Percentiles rank a stretch among this genome's conserved stretches.
Evolutionary conservation across 148 eudicot species (phyloP).

Genomic region (Salicornia ramosissima): DNA sequence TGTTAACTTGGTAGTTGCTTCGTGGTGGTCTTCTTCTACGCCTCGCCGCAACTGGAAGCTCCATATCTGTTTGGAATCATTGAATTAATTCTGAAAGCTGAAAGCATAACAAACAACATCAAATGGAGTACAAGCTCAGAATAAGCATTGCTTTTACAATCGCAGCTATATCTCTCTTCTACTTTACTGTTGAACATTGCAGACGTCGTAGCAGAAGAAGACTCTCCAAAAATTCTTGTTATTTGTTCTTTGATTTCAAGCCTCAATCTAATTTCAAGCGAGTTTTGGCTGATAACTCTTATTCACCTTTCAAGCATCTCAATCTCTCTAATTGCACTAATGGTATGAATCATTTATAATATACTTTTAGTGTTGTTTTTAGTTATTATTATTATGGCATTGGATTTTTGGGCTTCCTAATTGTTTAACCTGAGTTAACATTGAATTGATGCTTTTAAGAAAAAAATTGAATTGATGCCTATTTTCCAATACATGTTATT

Average conservation of each 20-base stretch:
- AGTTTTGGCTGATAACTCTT: slow-evolving; percentile 79
- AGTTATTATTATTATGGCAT: too few species aligned
- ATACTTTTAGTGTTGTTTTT: not conserved
- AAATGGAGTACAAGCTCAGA: slow-evolving; percentile 35
- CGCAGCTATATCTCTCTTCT: slow-evolving; percentile 32
- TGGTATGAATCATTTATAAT: slow-evolving; percentile 27
- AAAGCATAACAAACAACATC: too few species aligned
- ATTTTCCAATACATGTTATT: not conserved
- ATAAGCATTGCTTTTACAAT: slow-evolving; percentile 34
- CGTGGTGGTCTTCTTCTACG: too few species aligned
- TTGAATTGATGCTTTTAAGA: too few species aligned
- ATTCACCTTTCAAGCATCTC: slow-evolving; percentile 74
- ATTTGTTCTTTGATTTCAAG: slow-evolving; percentile 52
- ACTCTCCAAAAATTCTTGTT: slow-evolving; percentile 37
- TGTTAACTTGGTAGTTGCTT: too few species aligned
- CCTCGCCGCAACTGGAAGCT: too few species aligned
- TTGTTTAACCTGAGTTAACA: too few species aligned
- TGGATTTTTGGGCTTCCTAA: too few species aligned
- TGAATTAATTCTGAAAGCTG: too few species aligned
- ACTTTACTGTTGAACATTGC: slow-evolving; percentile 27
- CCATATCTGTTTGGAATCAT: too few species aligned
- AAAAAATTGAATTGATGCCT: not conserved
- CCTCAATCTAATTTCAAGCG: slow-evolving; percentile 70
- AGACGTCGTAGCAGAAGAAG: slow-evolving; percentile 27
- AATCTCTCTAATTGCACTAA: slow-evolving; percentile 19